phyloP scores from a whole-genome alignment of 106 monocot species.

The Acorus gramineus region DNA sequence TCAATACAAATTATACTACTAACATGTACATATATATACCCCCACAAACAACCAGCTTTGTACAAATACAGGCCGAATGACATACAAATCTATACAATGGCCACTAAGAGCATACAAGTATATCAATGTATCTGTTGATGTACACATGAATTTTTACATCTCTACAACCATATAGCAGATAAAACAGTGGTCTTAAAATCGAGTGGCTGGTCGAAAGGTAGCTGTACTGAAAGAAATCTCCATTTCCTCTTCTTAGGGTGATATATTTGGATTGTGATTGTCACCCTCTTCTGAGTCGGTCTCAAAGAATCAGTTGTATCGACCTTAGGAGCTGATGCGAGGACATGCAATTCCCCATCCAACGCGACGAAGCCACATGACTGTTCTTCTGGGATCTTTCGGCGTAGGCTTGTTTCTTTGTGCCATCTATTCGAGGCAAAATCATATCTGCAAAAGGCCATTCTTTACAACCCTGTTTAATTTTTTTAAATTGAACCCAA shows the following conservation, averaged over 20 bases:
- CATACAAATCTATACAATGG: too few relatives aligned
- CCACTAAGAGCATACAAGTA: too few relatives aligned
- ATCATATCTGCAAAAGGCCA: constrained; percentile 33
- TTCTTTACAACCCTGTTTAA: background rate
- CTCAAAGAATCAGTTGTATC: constrained; percentile 9
- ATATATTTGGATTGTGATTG: constrained; percentile 60
- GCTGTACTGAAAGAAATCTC: constrained; percentile 41
- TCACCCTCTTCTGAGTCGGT: constrained; percentile 26
- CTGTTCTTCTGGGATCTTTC: constrained; percentile 28
- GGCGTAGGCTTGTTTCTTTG: constrained; percentile 48
- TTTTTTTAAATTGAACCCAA: too few relatives aligned
- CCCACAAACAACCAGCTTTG: too few relatives aligned
- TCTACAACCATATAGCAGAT: constrained; percentile 44
- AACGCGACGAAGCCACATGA: constrained; percentile 64
- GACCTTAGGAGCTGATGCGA: constrained; percentile 20
- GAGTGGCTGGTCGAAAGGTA: constrained; percentile 38
- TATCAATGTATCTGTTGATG: too few relatives aligned
- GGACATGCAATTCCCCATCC: constrained; percentile 63
- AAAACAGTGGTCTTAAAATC: constrained; percentile 55
- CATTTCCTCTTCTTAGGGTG: constrained; percentile 55
- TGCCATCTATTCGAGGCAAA: constrained; percentile 53
- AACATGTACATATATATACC: too few relatives aligned
- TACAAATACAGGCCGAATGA: too few relatives aligned
- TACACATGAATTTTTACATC: too few relatives aligned
- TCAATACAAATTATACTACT: too few relatives aligned